Evolutionary conservation across 2,329 filamentous ascomycete species (phyloP), one percentile per base, ranked within the genome.

Genomic region (Davidsoniella neocaledoniae): DNA sequence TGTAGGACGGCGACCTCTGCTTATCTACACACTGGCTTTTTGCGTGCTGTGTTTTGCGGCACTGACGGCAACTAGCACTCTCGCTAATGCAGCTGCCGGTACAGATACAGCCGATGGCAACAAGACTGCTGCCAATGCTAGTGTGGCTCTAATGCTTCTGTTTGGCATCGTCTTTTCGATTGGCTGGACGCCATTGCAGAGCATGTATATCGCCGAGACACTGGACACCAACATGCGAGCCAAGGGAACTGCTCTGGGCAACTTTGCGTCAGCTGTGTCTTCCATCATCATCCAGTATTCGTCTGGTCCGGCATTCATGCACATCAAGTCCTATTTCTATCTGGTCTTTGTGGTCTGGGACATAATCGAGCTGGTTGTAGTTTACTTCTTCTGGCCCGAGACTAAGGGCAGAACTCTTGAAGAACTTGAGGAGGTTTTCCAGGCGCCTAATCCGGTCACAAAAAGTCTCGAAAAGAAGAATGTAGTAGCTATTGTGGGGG

Each of bases 1-100:
- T 1, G 53, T 78, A 5, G 74, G 76, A n/a, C 73, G 77, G 37
- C 71, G 77, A 2, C 72, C 72, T 0, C 61, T 76, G 6, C 60
- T 76, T 10, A 58, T 76, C 3, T 67, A 64, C 57, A 65, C 66
- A 3, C 70, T 68, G 39, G 57, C 70, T 9, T 70, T 67, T 54
- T 65, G 64, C 46, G 69, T 67, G 0, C 55, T 63, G 53, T 72
- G 68, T 57, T 72, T 73, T 45, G 68, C 67, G 36, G 60, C 70
- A 55, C 67, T 73, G 46, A 71, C 69, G 0, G 68, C 68, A 2
- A 71, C 68, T 0, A 67, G 64, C 54, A 71, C 71, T 55, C 44
- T 68, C 25, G 46, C 39, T 9, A 10, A 10, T 12, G 29, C 29
- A 33, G 29, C 29, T 33, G 8, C 29, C 4, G 8, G 29, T 12